Evolutionary conservation across 2,329 filamentous ascomycete genomes (phyloP).

Genomic region (Shiraia sp.): DNA sequence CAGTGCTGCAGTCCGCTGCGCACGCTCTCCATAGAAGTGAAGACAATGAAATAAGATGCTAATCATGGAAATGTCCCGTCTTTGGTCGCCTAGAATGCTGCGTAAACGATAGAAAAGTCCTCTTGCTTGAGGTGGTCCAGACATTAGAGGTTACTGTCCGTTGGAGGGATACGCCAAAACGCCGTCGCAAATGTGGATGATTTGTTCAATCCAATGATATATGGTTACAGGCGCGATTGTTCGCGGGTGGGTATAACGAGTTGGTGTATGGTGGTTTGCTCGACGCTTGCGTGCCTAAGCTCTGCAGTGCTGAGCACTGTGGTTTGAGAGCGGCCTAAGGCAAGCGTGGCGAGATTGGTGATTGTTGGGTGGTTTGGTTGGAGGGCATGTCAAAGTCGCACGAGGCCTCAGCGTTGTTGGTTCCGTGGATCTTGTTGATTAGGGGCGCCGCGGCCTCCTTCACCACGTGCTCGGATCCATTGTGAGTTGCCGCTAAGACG

Average conservation of each 20-base stretch:
- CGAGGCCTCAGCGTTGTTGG: conserved; percentile 40
- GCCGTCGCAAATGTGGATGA: conserved; percentile 34
- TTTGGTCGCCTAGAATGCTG: conserved; percentile 24
- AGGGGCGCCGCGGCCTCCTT: conserved; percentile 40
- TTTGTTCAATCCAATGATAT: conserved; percentile 30
- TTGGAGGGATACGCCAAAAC: conserved; percentile 35
- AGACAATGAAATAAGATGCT: conserved; percentile 14
- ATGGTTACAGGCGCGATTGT: conserved; percentile 38
- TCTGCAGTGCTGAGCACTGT: conserved; percentile 13
- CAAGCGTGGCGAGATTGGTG: conserved; percentile 12
- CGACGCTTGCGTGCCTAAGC: conserved; percentile 18
- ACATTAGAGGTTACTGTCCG: conserved; percentile 42
- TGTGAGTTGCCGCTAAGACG: conserved; percentile 46
- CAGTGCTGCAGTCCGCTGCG: conserved; percentile 25
- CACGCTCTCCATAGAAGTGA: conserved; percentile 19
- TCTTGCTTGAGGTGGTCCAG: conserved; percentile 28
- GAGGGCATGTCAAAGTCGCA: conserved; percentile 2
- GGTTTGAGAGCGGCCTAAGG: conserved; percentile 14
- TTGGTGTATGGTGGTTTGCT: conserved; percentile 14
- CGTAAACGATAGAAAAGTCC: conserved; percentile 31
- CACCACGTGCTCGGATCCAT: conserved; percentile 42
- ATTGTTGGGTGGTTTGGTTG: conserved; percentile 3
- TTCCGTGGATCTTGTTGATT: conserved; percentile 45
- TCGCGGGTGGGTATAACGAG: conserved; percentile 16
- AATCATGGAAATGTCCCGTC: conserved; percentile 14